A percentile compares a stretch with the other conserved stretches of the same genome.
Conservation (phyloP, 148 eudicot species). For the Rhododendron vialii region DNA sequence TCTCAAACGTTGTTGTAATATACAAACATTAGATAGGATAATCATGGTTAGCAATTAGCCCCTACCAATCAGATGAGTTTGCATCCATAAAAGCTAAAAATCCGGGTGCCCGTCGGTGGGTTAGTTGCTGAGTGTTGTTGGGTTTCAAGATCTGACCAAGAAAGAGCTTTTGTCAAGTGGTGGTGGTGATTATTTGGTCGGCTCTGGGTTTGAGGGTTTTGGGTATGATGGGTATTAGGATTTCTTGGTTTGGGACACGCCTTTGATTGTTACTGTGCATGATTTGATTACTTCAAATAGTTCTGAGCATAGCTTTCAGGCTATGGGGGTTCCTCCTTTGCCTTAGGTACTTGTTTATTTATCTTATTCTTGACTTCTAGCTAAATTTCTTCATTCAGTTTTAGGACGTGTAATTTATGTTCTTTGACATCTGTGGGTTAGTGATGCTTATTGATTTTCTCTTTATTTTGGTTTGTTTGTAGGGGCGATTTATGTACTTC, state of each 20-base stretch:
- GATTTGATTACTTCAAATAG: slow-evolving; percentile 39
- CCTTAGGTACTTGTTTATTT: slow-evolving; percentile 33
- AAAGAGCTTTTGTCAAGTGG: slow-evolving; percentile 15
- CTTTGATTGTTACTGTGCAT: slow-evolving; percentile 36
- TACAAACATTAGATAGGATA: not conserved
- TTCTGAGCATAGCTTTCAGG: slow-evolving; percentile 30
- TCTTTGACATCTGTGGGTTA: not conserved
- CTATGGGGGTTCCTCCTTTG: slow-evolving; percentile 50
- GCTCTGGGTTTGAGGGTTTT: not conserved
- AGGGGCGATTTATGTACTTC: not conserved
- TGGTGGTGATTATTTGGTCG: not conserved
- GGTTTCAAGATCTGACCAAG: slow-evolving; percentile 42
- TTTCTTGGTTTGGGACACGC: slow-evolving; percentile 51
- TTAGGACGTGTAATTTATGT: not conserved
- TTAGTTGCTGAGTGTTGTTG: slow-evolving; percentile 47
- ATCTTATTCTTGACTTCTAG: too few relatives aligned
- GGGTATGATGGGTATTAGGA: slow-evolving; percentile 36
- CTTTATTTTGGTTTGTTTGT: not conserved
- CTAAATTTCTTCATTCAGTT: not conserved
- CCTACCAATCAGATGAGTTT: not conserved
- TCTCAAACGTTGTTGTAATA: not conserved
- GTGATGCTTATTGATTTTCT: not conserved
- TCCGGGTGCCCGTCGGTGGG: slow-evolving; percentile 53
- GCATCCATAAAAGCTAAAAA: not conserved
- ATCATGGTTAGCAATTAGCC: not conserved